Conservation (phyloP, 805 yeast genomes). For the Candida qinlingensis region DNA sequence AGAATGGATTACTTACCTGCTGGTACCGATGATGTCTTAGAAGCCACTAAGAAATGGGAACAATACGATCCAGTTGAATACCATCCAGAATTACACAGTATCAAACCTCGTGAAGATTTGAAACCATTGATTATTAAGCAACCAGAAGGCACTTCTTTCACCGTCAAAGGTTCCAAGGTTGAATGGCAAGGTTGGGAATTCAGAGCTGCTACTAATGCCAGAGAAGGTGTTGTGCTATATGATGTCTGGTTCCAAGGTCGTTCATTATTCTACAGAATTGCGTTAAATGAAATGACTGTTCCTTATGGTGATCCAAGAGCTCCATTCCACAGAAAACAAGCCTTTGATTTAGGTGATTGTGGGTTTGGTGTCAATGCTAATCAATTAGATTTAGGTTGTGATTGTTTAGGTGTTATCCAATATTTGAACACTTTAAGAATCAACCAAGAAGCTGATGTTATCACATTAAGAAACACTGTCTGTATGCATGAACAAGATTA, state of each 20-base stretch:
- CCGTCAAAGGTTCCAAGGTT: conserved; percentile 52
- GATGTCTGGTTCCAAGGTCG: conserved; percentile 74
- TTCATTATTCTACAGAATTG: conserved; percentile 64
- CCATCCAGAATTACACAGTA: conserved; percentile 65
- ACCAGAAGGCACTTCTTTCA: conserved; percentile 78
- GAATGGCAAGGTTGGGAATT: conserved; percentile 85
- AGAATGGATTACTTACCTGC: conserved; percentile 73
- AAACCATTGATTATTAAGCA: conserved; percentile 67
- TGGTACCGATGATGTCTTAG: conserved; percentile 57
- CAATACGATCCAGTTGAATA: conserved; percentile 61
- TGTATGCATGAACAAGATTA: conserved; percentile 81
- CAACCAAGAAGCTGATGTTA: conserved; percentile 56
- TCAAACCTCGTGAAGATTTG: conserved; percentile 42
- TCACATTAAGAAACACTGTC: conserved; percentile 59
- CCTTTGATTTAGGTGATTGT: conserved; percentile 81
- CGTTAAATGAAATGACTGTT: conserved; percentile 81
- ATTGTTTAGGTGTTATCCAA: conserved; percentile 75
- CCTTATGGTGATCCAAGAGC: conserved; percentile 84
- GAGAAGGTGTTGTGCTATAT: conserved; percentile 78
- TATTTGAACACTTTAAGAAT: conserved; percentile 60
- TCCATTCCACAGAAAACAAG: conserved; percentile 82
- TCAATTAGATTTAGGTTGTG: conserved; percentile 67
- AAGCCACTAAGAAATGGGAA: conserved; percentile 54
- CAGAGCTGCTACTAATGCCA: conserved; percentile 59
- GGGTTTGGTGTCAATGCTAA: conserved; percentile 76